These are phyloP conservation scores for Tylopilus intermedius DNA, from an alignment of 768 basidiomycete species.

Conservation along the genomic window DNA sequence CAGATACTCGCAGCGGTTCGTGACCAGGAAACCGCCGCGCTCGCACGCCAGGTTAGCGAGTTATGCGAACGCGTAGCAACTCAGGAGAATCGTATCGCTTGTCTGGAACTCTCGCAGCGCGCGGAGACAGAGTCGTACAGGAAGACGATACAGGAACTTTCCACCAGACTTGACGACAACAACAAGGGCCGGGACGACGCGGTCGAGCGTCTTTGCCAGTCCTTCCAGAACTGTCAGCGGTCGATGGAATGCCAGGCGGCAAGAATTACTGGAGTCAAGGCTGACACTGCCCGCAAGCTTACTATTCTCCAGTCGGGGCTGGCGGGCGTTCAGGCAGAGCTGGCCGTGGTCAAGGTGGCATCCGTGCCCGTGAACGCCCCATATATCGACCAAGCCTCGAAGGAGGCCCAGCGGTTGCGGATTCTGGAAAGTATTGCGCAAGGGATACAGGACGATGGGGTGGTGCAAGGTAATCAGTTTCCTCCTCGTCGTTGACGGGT, in stretches of 20 bases:
- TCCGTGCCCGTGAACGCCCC: neutral
- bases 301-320: conserved; percentile 16
- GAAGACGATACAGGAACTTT: conserved; percentile 13
- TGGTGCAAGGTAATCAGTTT: conserved; percentile 4
- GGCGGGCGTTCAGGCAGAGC: conserved; percentile 2
- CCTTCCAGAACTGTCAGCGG: neutral
- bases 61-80: conserved; percentile 7
- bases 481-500: neutral
- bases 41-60: conserved; percentile 6
- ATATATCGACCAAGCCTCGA: conserved; percentile 1
- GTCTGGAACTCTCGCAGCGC: conserved; percentile 8
- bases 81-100: conserved; percentile 12
- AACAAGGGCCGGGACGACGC: conserved; percentile 5
- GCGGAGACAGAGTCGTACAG: neutral
- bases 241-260: conserved; percentile 15
- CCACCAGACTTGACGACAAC: conserved; percentile 5
- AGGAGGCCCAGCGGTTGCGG: neutral
- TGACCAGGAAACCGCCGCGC: neutral
- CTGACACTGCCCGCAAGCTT: conserved; percentile 16
- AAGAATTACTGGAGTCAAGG: conserved; percentile 10
- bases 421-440: conserved; percentile 1
- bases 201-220: conserved; percentile 3
- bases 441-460: neutral
- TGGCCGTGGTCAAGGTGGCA: conserved; percentile 7
- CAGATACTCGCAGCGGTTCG: neutral